Conservation (phyloP, 331 rosid species). For the Dryas integrifolia region DNA sequence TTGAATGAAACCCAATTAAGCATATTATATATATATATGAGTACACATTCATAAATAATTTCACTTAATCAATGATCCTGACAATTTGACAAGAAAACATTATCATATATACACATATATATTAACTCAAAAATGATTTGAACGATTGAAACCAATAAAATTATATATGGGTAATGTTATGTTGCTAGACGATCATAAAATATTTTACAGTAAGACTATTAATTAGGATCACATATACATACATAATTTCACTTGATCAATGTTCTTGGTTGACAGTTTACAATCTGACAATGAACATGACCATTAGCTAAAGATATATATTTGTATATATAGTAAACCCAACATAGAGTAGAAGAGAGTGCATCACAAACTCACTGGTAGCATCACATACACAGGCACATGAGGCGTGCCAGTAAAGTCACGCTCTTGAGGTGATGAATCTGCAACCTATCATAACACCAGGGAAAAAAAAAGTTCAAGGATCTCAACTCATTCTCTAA, state of each 20-base stretch:
- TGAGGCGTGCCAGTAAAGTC: slow-evolving; percentile 35
- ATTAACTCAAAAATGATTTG: too few species aligned
- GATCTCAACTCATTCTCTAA: background rate
- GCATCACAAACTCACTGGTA: slow-evolving; percentile 26
- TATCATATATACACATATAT: too few species aligned
- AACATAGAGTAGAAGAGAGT: background rate
- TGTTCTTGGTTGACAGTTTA: background rate
- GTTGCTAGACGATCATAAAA: too few species aligned
- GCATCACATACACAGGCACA: slow-evolving; percentile 38
- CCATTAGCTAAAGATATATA: background rate
- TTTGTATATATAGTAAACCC: background rate
- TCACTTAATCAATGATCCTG: background rate
- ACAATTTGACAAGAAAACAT: background rate
- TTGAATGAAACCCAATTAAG: background rate
- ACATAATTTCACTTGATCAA: background rate
- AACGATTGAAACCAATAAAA: background rate
- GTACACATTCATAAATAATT: background rate
- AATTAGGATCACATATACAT: background rate
- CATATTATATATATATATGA: too few species aligned
- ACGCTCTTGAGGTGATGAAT: slow-evolving; percentile 18
- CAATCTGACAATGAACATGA: background rate
- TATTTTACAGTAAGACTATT: background rate
- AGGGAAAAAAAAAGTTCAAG: background rate
- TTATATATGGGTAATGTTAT: background rate
- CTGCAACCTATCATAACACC: slow-evolving; percentile 21